These are phyloP conservation scores for Cryomyces minteri DNA, from an alignment of 495 filamentous ascomycete genomes.

Conservation along the genomic window DNA sequence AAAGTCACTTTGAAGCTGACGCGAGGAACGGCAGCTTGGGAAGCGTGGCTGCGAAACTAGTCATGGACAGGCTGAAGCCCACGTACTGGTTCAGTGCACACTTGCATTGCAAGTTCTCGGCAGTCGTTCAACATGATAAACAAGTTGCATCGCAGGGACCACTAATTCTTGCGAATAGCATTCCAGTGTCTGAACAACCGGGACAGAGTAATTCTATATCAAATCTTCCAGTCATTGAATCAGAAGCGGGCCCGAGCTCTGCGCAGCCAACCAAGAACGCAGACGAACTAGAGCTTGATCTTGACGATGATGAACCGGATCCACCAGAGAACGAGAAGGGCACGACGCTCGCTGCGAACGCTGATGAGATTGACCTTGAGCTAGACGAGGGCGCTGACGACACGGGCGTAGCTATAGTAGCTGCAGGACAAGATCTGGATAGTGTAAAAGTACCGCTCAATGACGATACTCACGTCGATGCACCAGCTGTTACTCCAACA, in stretches of 20 bases:
- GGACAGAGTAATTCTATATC: neutral
- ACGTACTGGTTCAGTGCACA: conserved; percentile 90
- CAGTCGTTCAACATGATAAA: conserved; percentile 42
- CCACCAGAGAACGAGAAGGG: neutral
- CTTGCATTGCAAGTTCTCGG: conserved; percentile 70
- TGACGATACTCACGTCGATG: no score
- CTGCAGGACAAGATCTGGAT: no score
- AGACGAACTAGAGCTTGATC: conserved; percentile 22
- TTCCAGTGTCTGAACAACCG: neutral
- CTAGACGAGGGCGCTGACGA: conserved; percentile 4
- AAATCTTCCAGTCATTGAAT: neutral
- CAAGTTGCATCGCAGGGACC: neutral
- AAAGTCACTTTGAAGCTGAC: conserved; percentile 55
- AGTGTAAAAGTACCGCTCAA: no score
- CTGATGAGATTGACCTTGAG: conserved; percentile 11
- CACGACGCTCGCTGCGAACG: conserved; percentile 1
- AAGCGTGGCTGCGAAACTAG: conserved; percentile 53
- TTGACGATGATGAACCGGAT: conserved; percentile 19
- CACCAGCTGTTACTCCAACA: neutral
- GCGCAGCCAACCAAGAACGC: conserved; percentile 3
- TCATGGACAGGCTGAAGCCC: conserved; percentile 66
- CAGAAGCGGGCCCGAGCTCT: neutral
- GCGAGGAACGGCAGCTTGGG: conserved; percentile 55
- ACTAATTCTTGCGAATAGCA: neutral
- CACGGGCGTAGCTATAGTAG: neutral